Percentiles rank a stretch among this genome's conserved stretches.
These are phyloP conservation scores for Cichorium intybus DNA, from an alignment of 140 eudicot species.

Conservation along the genomic window DNA sequence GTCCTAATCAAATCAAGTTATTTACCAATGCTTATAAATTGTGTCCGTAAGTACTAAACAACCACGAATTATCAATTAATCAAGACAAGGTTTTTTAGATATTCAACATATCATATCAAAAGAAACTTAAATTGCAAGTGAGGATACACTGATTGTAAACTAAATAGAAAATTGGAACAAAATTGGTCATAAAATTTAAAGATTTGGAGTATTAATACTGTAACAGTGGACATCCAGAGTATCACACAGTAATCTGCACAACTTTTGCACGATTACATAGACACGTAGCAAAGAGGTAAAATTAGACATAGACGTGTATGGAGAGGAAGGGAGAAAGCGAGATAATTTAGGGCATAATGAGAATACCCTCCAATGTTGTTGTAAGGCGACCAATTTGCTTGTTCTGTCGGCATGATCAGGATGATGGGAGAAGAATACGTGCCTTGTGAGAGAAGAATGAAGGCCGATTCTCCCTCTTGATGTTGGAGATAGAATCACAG, in stretches of 20 bases:
- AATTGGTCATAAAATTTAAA: constrained; percentile 42
- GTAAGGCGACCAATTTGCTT: constrained; percentile 76
- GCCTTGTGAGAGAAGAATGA: background rate
- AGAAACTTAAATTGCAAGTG: background rate
- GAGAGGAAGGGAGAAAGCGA: background rate
- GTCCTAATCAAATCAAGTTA: no score
- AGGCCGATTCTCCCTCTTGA: background rate
- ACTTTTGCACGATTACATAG: constrained; percentile 37
- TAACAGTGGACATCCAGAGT: no score
- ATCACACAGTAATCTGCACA: no score
- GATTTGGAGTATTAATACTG: constrained; percentile 85
- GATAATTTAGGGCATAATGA: background rate
- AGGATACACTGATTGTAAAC: background rate
- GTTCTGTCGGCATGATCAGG: constrained; percentile 50
- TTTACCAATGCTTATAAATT: no score
- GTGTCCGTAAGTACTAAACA: no score
- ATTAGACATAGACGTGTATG: constrained; percentile 1
- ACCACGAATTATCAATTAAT: background rate
- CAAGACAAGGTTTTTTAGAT: background rate
- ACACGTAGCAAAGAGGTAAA: background rate
- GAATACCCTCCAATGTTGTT: constrained; percentile 75
- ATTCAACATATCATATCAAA: background rate
- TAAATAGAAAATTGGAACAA: background rate
- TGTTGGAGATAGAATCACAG: background rate
- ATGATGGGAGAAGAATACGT: background rate